Conservation (phyloP, 345 rosid species). For the Gossypium mustelinum region DNA sequence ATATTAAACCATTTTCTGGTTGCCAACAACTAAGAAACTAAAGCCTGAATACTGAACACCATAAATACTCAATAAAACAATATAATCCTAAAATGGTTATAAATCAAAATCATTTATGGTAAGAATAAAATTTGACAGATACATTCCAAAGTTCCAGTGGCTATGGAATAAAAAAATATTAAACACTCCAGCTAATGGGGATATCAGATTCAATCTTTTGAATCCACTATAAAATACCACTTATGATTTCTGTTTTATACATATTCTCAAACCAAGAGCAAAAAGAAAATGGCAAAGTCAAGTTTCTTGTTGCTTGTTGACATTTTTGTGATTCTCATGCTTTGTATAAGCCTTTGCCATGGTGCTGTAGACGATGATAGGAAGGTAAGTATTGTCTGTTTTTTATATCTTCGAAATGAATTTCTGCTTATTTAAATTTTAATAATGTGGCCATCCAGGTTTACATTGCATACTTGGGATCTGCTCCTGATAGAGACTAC, state of each 20-base stretch:
- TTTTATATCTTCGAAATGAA: neutral
- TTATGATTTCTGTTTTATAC: neutral
- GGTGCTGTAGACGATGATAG: neutral
- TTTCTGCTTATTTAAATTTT: too few species aligned
- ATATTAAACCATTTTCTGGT: too few species aligned
- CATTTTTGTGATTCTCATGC: too few species aligned
- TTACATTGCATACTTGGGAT: conserved; percentile 42
- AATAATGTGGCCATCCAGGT: conserved; percentile 19
- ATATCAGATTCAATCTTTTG: neutral
- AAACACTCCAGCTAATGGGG: neutral
- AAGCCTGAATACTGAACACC: too few species aligned
- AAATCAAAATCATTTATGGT: neutral
- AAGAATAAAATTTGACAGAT: neutral
- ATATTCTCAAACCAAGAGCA: neutral
- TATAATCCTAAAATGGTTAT: neutral
- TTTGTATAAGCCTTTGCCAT: neutral
- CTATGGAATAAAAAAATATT: neutral
- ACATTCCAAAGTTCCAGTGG: neutral
- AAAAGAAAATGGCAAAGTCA: neutral
- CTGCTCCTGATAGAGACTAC: conserved; percentile 29
- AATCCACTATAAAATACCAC: neutral
- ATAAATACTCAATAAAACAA: too few species aligned
- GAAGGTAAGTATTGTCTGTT: neutral
- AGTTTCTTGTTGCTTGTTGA: too few species aligned
- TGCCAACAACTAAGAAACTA: too few species aligned